A percentile compares a stretch with the other conserved stretches of the same genome.
phyloP scores from a whole-genome alignment of 106 monocot species.

The Narthecium ossifragum region DNA sequence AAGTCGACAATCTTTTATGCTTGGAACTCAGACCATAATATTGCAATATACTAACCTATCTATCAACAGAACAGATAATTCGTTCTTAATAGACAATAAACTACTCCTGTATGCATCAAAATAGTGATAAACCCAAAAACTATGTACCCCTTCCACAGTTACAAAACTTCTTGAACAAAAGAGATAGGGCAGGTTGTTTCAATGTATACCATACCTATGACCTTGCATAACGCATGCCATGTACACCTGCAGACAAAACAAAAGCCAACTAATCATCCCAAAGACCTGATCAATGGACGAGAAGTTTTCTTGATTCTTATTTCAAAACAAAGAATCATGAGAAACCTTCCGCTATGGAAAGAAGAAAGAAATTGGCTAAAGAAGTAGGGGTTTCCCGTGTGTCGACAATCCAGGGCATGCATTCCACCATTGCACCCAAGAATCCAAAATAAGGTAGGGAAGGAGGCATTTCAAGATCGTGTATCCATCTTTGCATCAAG shows the following conservation, averaged over 20 bases:
- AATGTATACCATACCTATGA: slow-evolving; percentile 29
- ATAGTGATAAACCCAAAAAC: background rate
- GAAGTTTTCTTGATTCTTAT: too few relatives aligned
- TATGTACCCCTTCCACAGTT: background rate
- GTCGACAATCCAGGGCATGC: too few relatives aligned
- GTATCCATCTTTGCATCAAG: background rate
- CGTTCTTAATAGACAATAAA: too few relatives aligned
- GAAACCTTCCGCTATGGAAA: background rate
- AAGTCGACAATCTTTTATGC: too few relatives aligned
- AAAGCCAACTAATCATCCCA: background rate
- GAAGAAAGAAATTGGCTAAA: too few relatives aligned
- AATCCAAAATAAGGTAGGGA: background rate
- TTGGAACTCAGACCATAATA: too few relatives aligned
- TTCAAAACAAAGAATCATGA: background rate
- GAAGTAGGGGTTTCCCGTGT: too few relatives aligned
- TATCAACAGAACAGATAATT: too few relatives aligned
- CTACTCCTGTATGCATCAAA: too few relatives aligned
- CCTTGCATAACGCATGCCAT: slow-evolving; percentile 81
- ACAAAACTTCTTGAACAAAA: background rate
- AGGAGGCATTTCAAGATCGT: background rate
- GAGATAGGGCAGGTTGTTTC: background rate
- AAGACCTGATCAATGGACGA: background rate
- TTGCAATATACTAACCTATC: too few relatives aligned
- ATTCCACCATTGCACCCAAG: background rate
- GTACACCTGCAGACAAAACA: slow-evolving; percentile 41